These are phyloP conservation scores for Gryganskiella cystojenkinii DNA, from an alignment of 192 early-diverging fungal species.

Conservation along the genomic window DNA sequence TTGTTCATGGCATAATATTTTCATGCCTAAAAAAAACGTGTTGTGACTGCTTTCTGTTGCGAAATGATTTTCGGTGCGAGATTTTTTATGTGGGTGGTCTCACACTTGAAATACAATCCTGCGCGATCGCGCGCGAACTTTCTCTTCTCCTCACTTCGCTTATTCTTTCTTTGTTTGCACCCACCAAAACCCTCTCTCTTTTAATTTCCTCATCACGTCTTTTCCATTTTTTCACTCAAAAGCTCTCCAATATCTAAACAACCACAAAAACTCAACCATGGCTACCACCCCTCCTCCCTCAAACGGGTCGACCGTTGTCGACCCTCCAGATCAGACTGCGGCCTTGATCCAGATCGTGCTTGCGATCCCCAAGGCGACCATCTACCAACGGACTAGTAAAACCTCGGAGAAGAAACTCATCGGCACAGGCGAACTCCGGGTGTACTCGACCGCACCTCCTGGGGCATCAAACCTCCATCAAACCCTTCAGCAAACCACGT, in stretches of 20 bases:
- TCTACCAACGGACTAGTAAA: conserved; percentile 8
- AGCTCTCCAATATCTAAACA: not conserved
- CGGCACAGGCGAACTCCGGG: conserved; percentile 33
- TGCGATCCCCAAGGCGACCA: conserved; percentile 28
- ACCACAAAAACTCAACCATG: not conserved
- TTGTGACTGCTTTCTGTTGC: no score
- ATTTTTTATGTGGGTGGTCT: no score
- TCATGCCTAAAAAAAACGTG: no score
- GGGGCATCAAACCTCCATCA: not conserved
- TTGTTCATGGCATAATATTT: no score
- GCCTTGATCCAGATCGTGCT: conserved; percentile 28
- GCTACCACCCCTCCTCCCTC: not conserved
- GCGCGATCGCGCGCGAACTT: no score
- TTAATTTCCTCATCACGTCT: no score
- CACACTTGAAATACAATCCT: no score
- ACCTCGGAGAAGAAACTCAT: conserved; percentile 23
- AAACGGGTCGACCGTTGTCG: not conserved
- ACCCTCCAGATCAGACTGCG: not conserved
- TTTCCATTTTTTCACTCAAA: no score
- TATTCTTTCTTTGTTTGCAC: no score
- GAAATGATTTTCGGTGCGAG: no score
- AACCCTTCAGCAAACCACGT: conserved; percentile 1
- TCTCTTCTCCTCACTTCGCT: no score
- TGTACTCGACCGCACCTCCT: conserved; percentile 24
- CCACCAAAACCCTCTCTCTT: no score